A percentile compares a stretch with the other conserved stretches of the same genome.
These are phyloP conservation scores for Citrus reticulata DNA, from an alignment of 345 rosid genomes.

Conservation along the genomic window DNA sequence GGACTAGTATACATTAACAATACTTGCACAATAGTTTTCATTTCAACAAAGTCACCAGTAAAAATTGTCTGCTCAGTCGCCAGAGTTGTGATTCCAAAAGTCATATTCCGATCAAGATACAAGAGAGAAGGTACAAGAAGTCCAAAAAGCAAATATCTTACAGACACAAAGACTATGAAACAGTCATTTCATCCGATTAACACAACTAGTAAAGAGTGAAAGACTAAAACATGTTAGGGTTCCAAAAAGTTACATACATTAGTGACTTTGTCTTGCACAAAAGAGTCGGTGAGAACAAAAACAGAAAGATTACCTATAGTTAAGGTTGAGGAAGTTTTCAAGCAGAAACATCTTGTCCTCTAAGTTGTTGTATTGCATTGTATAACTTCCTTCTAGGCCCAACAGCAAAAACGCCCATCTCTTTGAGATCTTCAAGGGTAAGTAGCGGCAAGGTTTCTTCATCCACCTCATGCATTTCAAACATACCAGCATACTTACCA, in stretches of 20 bases:
- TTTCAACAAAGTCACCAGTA: constrained; percentile 3
- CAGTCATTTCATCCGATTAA: constrained; percentile 5
- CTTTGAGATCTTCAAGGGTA: constrained; percentile 60
- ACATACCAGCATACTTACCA: constrained; percentile 41
- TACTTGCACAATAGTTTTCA: background rate
- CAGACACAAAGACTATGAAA: background rate
- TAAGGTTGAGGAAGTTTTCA: constrained; percentile 1
- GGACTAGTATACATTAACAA: background rate
- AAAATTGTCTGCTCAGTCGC: background rate
- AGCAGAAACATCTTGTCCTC: constrained; percentile 21
- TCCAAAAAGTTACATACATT: constrained; percentile 24
- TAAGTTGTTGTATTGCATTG: constrained; percentile 41
- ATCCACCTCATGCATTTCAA: constrained; percentile 56
- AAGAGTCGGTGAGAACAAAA: constrained; percentile 3
- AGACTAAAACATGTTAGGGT: constrained; percentile 18
- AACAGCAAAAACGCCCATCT: constrained; percentile 53
- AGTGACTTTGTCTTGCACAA: constrained; percentile 21
- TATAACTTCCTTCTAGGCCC: constrained; percentile 58
- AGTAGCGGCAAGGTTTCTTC: constrained; percentile 47
- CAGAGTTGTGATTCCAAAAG: background rate
- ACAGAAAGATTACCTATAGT: constrained; percentile 4
- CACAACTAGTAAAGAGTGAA: constrained; percentile 3
- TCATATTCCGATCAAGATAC: background rate
- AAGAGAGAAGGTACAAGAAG: background rate
- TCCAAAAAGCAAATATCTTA: background rate